Evolutionary conservation across 1,139 yeast species (phyloP).

Genomic region (Yamadazyma atlantica): DNA sequence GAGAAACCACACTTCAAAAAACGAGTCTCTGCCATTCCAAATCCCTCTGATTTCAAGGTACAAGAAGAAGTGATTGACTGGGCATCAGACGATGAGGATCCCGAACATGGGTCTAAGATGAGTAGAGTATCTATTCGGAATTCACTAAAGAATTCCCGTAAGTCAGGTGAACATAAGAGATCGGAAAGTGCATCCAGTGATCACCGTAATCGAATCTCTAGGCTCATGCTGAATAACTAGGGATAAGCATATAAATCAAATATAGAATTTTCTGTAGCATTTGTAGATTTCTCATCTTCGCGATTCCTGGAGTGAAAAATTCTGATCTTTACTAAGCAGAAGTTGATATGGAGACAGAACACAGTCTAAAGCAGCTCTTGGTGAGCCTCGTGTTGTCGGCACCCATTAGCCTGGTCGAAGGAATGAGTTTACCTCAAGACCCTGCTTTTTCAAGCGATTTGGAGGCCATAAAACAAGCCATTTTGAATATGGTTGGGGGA

Average conservation of each 20-base stretch:
- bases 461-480: slow-evolving; percentile 10
- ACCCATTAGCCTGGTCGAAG: slow-evolving; percentile 7
- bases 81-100: slow-evolving; percentile 50
- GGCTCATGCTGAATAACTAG: slow-evolving; percentile 8
- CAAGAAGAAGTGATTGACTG: slow-evolving; percentile 50
- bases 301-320: neutral
- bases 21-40: slow-evolving; percentile 29
- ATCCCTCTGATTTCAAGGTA: slow-evolving; percentile 33
- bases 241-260: slow-evolving; percentile 1
- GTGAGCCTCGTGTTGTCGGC: slow-evolving; percentile 15
- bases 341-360: neutral
- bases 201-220: slow-evolving; percentile 13
- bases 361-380: slow-evolving; percentile 11
- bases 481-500: slow-evolving; percentile 21
- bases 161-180: slow-evolving; percentile 32
- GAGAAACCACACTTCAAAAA: slow-evolving; percentile 33
- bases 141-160: slow-evolving; percentile 37
- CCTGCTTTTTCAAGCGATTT: slow-evolving; percentile 3
- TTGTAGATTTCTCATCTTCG: slow-evolving; percentile 2
- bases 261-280: no score
- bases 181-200: slow-evolving; percentile 31
- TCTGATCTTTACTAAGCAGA: neutral
- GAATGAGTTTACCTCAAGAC: neutral
- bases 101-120: slow-evolving; percentile 39
- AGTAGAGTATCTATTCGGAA: slow-evolving; percentile 42